Conservation (phyloP, 352 stramenopile species). For the Phytophthora vignae region DNA sequence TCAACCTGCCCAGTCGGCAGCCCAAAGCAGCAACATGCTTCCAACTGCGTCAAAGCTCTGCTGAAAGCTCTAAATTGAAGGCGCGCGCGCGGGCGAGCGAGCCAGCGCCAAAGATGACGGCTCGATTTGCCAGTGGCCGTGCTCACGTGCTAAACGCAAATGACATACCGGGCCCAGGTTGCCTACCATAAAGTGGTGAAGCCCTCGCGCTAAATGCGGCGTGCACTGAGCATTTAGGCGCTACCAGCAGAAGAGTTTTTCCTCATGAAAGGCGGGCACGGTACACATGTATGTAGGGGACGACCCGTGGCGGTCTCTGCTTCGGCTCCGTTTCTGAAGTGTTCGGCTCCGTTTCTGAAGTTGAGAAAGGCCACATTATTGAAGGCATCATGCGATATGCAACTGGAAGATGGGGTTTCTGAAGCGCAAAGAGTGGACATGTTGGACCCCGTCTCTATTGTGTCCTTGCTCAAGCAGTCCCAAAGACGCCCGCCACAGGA, state of each 20-base stretch:
- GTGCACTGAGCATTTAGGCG: too few relatives aligned
- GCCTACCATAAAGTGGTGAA: not conserved
- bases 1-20: not conserved
- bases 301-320: not conserved
- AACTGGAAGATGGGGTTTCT: conserved; percentile 12
- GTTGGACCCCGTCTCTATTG: conserved; percentile 16
- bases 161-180: not conserved
- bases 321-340: not conserved
- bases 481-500: not conserved
- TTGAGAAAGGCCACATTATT: not conserved
- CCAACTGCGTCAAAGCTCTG: conserved; percentile 1
- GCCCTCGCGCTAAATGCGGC: not conserved
- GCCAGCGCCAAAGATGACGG: conserved; percentile 7
- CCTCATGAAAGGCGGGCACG: too few relatives aligned
- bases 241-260: too few relatives aligned
- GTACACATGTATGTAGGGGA: not conserved
- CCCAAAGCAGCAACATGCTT: not conserved
- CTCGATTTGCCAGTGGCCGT: conserved; percentile 20
- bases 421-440: not conserved
- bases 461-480: conserved; percentile 7
- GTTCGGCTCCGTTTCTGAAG: not conserved
- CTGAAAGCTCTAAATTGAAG: conserved; percentile 22
- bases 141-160: conserved; percentile 10
- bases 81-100: not conserved
- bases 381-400: conserved; percentile 11